Percentiles rank a stretch among this genome's conserved stretches.
phyloP scores from a whole-genome alignment of 371 early-diverging fungal species.

The Mucor ambiguus region DNA sequence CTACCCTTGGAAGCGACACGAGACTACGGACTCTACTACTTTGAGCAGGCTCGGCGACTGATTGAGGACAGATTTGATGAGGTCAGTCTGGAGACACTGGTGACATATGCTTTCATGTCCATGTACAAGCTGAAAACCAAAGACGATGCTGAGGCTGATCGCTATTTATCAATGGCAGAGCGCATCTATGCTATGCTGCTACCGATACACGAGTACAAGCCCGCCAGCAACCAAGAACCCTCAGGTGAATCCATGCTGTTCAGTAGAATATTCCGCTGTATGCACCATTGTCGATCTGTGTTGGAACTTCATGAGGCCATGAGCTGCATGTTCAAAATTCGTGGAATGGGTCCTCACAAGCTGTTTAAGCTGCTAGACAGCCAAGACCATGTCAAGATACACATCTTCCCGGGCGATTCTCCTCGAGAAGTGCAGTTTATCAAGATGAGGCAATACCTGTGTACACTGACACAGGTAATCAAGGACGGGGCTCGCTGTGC shows the following conservation, averaged over 20 bases:
- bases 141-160: constrained; percentile 12
- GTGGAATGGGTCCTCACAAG: neutral
- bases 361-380: constrained; percentile 5
- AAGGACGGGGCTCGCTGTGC: constrained; percentile 8
- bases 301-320: neutral
- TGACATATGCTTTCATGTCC: constrained; percentile 29
- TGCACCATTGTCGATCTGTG: constrained; percentile 2
- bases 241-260: constrained; percentile 10
- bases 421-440: constrained; percentile 21
- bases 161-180: constrained; percentile 31
- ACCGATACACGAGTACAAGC: constrained; percentile 7
- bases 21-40: constrained; percentile 33
- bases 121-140: constrained; percentile 24
- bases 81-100: constrained; percentile 28
- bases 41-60: constrained; percentile 33
- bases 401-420: constrained; percentile 21
- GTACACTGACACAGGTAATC: constrained; percentile 12
- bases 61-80: constrained; percentile 41
- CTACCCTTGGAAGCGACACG: constrained; percentile 16
- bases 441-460: constrained; percentile 6
- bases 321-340: neutral
- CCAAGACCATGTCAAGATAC: neutral
- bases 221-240: neutral
- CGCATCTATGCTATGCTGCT: constrained; percentile 28
- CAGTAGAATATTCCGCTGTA: constrained; percentile 9